Evolutionary conservation across 1,284 basidiomycete species (phyloP).

Genomic region (Abortiporus biennis): DNA sequence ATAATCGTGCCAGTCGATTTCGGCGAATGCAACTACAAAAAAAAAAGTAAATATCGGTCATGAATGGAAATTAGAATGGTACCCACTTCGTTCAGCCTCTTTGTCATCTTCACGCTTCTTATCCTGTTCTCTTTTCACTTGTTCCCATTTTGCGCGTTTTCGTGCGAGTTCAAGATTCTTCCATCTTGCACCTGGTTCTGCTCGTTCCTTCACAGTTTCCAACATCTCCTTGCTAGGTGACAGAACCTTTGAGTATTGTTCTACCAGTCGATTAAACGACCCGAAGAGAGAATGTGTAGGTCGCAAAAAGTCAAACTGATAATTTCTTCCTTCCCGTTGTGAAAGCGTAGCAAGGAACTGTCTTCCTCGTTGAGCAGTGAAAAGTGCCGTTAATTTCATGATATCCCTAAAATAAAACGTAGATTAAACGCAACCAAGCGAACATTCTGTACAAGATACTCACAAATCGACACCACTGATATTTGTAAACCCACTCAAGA

Average conservation of each 20-base stretch:
- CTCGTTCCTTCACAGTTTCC: conserved; percentile 60
- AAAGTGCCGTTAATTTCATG: conserved; percentile 92
- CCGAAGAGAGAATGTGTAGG: conserved; percentile 95
- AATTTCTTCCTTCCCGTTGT: conserved; percentile 88
- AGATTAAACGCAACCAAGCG: conserved; percentile 9
- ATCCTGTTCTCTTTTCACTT: conserved; percentile 75
- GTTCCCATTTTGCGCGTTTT: conserved; percentile 87
- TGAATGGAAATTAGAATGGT: conserved; percentile 4
- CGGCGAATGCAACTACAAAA: conserved; percentile 77
- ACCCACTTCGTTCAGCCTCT: conserved; percentile 80
- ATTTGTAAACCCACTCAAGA: conserved; percentile 84
- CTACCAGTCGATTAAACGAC: conserved; percentile 95
- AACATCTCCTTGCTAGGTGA: conserved; percentile 76
- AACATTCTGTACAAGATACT: conserved; percentile 27
- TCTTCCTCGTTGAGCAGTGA: conserved; percentile 89
- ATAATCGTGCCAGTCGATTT: conserved; percentile 99
- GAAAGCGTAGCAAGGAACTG: conserved; percentile 84
- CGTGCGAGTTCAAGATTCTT: conserved; percentile 72
- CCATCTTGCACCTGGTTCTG: conserved; percentile 63
- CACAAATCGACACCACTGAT: conserved; percentile 89
- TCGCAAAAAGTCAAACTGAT: conserved; percentile 96
- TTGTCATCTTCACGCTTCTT: conserved; percentile 86
- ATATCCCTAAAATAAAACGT: conserved; percentile 55
- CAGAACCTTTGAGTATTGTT: conserved; percentile 92
- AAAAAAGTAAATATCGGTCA: conserved; percentile 2